A percentile compares a stretch with the other conserved stretches of the same genome.
Evolutionary conservation across 495 filamentous ascomycete genomes (phyloP).

Genomic region (Apiosordaria backusii): DNA sequence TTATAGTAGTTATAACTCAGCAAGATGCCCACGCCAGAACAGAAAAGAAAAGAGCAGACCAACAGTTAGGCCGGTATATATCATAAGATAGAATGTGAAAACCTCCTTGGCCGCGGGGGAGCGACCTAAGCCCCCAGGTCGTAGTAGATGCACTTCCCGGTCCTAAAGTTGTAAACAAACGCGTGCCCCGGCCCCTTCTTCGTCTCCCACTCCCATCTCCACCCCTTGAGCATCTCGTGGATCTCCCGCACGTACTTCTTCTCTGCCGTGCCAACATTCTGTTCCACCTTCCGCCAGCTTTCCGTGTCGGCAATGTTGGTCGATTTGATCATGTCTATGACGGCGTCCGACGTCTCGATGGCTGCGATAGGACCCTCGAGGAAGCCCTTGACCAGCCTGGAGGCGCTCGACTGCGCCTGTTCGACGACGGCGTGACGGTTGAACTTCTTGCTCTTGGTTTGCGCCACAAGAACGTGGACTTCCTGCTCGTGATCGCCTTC

Average conservation of each 20-base stretch:
- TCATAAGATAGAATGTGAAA: conserved; percentile 1
- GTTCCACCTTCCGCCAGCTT: conserved; percentile 79
- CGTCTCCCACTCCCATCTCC: conserved; percentile 56
- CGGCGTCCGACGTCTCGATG: conserved; percentile 80
- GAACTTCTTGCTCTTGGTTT: conserved; percentile 83
- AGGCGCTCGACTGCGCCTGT: conserved; percentile 63
- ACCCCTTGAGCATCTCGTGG: conserved; percentile 67
- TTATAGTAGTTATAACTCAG: neutral
- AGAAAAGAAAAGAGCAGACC: no score
- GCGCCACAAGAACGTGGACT: conserved; percentile 76
- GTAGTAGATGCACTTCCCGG: conserved; percentile 71
- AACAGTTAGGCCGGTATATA: neutral
- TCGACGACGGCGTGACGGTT: conserved; percentile 84
- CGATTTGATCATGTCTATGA: conserved; percentile 74
- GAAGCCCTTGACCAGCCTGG: conserved; percentile 60
- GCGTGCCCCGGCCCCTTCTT: conserved; percentile 54
- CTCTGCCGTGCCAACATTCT: conserved; percentile 71
- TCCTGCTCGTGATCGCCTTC: conserved; percentile 57
- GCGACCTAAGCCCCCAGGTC: conserved; percentile 54
- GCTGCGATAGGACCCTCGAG: conserved; percentile 76
- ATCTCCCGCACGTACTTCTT: conserved; percentile 84
- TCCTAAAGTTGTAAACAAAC: conserved; percentile 80
- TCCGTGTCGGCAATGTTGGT: conserved; percentile 78
- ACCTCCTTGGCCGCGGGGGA: conserved; percentile 25
- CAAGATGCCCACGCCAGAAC: no score